Conservation (phyloP, 192 early-diverging fungal genomes). For the Chytriomyces confervae region DNA sequence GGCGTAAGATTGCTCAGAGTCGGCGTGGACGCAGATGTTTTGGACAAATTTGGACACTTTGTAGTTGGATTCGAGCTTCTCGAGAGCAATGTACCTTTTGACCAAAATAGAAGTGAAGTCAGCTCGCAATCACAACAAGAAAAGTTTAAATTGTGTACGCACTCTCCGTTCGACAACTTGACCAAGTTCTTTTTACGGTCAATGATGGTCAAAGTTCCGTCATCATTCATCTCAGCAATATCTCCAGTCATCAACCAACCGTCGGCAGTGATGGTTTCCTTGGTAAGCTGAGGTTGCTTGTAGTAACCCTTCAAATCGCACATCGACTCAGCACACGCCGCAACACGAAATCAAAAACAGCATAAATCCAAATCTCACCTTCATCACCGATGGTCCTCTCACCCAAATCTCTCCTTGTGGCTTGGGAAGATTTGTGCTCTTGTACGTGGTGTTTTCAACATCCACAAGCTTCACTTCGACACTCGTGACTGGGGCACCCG, state of each 20-base stretch:
- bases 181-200: conserved; percentile 95
- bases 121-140: neutral
- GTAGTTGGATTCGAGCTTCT: conserved; percentile 92
- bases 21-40: conserved; percentile 69
- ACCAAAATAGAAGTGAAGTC: neutral
- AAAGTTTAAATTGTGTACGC: neutral
- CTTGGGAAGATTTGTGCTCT: conserved; percentile 39
- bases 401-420: conserved; percentile 86
- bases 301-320: conserved; percentile 66
- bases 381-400: conserved; percentile 79
- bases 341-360: too few relatives aligned
- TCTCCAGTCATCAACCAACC: conserved; percentile 94
- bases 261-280: conserved; percentile 71
- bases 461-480: conserved; percentile 83
- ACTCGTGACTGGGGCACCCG: conserved; percentile 80
- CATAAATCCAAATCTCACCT: neutral
- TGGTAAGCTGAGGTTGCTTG: conserved; percentile 71
- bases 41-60: conserved; percentile 69
- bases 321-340: too few relatives aligned
- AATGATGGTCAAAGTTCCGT: conserved; percentile 82
- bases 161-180: conserved; percentile 87
- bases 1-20: conserved; percentile 71
- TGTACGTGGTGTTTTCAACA: conserved; percentile 52
- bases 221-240: conserved; percentile 82
- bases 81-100: conserved; percentile 85